Percentiles rank a stretch among this genome's conserved stretches.
Conservation (phyloP, 2,329 filamentous ascomycete species). For the Pseudogymnoascus sp. region DNA sequence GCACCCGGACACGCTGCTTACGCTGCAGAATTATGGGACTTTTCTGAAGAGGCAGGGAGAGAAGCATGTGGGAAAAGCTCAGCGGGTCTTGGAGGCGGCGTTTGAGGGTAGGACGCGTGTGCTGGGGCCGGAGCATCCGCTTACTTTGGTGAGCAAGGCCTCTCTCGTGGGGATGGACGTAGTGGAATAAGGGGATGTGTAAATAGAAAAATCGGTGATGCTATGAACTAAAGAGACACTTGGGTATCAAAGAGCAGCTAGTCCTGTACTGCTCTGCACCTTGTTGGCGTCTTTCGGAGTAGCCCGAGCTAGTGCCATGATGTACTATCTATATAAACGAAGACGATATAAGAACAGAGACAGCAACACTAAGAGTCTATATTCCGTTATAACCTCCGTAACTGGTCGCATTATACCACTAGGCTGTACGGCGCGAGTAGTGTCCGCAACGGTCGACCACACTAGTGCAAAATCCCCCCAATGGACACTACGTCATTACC, state of each 20-base stretch:
- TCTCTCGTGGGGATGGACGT: background rate
- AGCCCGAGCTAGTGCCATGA: background rate
- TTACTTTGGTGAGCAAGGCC: background rate
- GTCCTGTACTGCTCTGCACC: background rate
- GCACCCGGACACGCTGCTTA: background rate
- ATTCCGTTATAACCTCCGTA: background rate
- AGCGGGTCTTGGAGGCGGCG: background rate
- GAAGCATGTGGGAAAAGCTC: background rate
- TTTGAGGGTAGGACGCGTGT: background rate
- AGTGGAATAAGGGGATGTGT: background rate
- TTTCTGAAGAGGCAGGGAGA: background rate
- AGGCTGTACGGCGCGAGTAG: background rate
- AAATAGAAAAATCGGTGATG: background rate
- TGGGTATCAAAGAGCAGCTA: background rate
- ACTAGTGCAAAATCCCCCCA: background rate
- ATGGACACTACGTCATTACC: background rate
- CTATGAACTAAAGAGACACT: background rate
- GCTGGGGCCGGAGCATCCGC: background rate
- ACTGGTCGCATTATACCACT: background rate
- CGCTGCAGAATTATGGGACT: background rate
- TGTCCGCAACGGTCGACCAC: background rate
- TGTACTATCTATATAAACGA: background rate
- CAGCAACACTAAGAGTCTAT: background rate
- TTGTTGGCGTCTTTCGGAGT: background rate
- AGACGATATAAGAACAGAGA: background rate